These are phyloP conservation scores for Candida anutae DNA, from an alignment of 1,139 yeast species.

Conservation along the genomic window DNA sequence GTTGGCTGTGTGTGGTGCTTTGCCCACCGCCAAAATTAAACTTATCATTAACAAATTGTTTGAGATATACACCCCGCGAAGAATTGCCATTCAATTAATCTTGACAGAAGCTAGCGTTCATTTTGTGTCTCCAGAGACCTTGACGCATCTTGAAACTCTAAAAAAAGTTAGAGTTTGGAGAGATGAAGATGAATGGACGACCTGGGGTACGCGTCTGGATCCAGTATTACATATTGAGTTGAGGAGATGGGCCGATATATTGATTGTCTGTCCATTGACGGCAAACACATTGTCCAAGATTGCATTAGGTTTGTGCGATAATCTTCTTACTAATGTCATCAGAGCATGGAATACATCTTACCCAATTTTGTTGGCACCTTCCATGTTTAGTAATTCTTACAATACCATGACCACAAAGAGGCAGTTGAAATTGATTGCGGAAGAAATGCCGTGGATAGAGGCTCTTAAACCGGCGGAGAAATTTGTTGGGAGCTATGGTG, in stretches of 20 bases:
- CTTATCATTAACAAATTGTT: slow-evolving; percentile 67
- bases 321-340: slow-evolving; percentile 75
- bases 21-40: slow-evolving; percentile 70
- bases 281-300: slow-evolving; percentile 90
- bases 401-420: slow-evolving; percentile 81
- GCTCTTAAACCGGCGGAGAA: slow-evolving; percentile 86
- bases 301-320: slow-evolving; percentile 84
- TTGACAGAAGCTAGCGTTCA: slow-evolving; percentile 79
- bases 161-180: slow-evolving; percentile 68
- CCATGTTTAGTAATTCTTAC: slow-evolving; percentile 89
- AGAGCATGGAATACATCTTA: slow-evolving; percentile 90
- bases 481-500: slow-evolving; percentile 88
- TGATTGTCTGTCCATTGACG: slow-evolving; percentile 81
- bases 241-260: slow-evolving; percentile 91
- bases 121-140: slow-evolving; percentile 58
- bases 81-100: slow-evolving; percentile 71
- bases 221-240: slow-evolving; percentile 91
- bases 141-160: slow-evolving; percentile 25
- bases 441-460: slow-evolving; percentile 90
- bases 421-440: slow-evolving; percentile 65
- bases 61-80: slow-evolving; percentile 70
- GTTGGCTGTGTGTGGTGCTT: slow-evolving; percentile 86
- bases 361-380: slow-evolving; percentile 85
- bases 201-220: slow-evolving; percentile 79
- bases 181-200: slow-evolving; percentile 86